Base-by-base conservation (phyloP, 108 stramenopile species). In the Craspedostauros australis region DNA sequence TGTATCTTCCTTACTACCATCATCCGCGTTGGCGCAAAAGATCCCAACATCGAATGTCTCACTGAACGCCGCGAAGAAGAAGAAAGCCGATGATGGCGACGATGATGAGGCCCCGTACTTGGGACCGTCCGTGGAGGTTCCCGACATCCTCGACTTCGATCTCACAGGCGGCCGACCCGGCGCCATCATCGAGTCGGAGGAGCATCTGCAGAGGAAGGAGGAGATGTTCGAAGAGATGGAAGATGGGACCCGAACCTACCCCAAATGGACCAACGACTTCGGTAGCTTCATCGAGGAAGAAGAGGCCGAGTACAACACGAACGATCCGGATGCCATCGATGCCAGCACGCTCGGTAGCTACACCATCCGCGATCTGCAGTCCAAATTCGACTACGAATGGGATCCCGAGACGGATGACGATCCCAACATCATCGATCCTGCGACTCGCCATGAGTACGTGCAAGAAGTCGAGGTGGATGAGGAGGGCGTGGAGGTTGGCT, bases 371-470 rank as follows among this genome's bases (percentile, higher is more conserved):
- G 68, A 76, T 54, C 38, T 73, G 19, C 44, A 68, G 45, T 65
- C 62, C 45, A 81, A 76, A 57, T 80, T 82, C 41, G 87, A 84
- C 28, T 80, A 80, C 62, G 87, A 88, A 54, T 84, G 80, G 80
- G 76, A 82, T 45, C 78, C 83, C 0, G 51, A 59, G 21, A 55
- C 57, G 21, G 82, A 77, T 5, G 70, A 75, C 2, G 77, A 87
- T 56, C 82, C 82, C 2, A 87, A 87, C 42, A 57, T 54, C 21
- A 27, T 39, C 1, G 50, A 46, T 9, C 29, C 63, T 12, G 20
- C 34, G 12, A n/a, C n/a, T n/a, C n/a, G n/a, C n/a, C 54, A 53
- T 30, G 69, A 56, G 19, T 72, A 67, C 33, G 39, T 80, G 1
- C 18, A 54, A 15, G 73, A 70, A 25, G 66, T 72, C 5, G 54